phyloP scores from a whole-genome alignment of 441 rosid genomes.

The Adansonia gregorii region DNA sequence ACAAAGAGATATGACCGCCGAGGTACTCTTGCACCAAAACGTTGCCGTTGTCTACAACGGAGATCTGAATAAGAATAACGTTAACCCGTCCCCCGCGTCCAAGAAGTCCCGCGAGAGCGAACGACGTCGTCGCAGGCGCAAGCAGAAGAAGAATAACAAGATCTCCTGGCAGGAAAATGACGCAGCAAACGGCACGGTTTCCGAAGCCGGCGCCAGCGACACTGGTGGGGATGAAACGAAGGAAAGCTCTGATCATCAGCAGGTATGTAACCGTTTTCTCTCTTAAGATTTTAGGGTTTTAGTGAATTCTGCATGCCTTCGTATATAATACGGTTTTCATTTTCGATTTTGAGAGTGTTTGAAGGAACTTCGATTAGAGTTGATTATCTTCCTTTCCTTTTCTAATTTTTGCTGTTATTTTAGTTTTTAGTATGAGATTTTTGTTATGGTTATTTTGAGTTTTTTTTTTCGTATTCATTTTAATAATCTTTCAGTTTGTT shows the following conservation, averaged over 20 bases:
- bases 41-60: constrained; percentile 51
- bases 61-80: constrained; percentile 40
- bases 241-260: constrained; percentile 57
- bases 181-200: constrained; percentile 32
- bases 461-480: not conserved
- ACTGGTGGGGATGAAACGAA: constrained; percentile 43
- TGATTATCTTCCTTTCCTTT: not conserved
- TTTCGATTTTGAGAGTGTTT: not conserved
- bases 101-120: constrained; percentile 74
- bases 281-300: constrained; percentile 12
- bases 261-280: constrained; percentile 18
- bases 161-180: constrained; percentile 32
- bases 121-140: constrained; percentile 92
- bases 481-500: not conserved
- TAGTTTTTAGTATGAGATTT: not conserved
- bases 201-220: constrained; percentile 44
- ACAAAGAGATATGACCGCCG: constrained; percentile 50
- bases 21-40: constrained; percentile 44
- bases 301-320: not conserved
- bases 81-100: constrained; percentile 31
- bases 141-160: constrained; percentile 85
- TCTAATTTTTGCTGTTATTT: not conserved
- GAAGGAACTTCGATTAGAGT: not conserved
- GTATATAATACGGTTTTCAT: not conserved
- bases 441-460: not conserved